These are phyloP conservation scores for Ophiostoma quercus DNA, from an alignment of 2,329 filamentous ascomycete species.

Conservation along the genomic window DNA sequence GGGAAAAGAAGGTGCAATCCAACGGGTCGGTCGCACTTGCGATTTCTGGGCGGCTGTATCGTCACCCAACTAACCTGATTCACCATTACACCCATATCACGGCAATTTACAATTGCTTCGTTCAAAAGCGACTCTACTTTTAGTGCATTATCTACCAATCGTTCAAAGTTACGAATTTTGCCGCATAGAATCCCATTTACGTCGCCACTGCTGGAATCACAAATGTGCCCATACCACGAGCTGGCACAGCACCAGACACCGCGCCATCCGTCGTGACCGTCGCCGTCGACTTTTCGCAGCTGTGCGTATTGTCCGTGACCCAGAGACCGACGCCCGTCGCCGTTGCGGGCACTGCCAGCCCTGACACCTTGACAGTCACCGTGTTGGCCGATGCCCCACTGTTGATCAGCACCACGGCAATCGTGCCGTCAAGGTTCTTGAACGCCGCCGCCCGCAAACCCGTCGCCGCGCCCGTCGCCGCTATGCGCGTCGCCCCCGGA, in stretches of 20 bases:
- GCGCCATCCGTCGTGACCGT: slow-evolving; percentile 27
- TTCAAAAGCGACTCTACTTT: not conserved
- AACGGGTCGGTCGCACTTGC: slow-evolving; percentile 11
- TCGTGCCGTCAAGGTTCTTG: not conserved
- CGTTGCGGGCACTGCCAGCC: slow-evolving; percentile 8
- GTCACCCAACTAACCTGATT: not conserved
- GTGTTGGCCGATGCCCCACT: not conserved
- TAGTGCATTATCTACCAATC: not conserved
- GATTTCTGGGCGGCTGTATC: not conserved
- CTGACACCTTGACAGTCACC: not conserved
- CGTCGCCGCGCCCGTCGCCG: not conserved
- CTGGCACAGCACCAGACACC: slow-evolving; percentile 5
- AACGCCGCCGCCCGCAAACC: not conserved
- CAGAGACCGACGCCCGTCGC: slow-evolving; percentile 23
- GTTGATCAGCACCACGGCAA: not conserved
- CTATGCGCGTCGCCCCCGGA: not conserved
- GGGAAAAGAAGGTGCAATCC: not conserved
- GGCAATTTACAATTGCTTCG: not conserved
- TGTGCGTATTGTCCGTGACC: slow-evolving; percentile 30
- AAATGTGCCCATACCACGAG: not conserved
- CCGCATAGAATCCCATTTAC: not conserved
- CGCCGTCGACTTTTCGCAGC: slow-evolving; percentile 28
- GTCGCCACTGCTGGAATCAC: not conserved
- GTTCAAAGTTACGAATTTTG: not conserved
- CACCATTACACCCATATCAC: not conserved